phyloP scores from a whole-genome alignment of 116 monocot species.

The Cymodocea nodosa region DNA sequence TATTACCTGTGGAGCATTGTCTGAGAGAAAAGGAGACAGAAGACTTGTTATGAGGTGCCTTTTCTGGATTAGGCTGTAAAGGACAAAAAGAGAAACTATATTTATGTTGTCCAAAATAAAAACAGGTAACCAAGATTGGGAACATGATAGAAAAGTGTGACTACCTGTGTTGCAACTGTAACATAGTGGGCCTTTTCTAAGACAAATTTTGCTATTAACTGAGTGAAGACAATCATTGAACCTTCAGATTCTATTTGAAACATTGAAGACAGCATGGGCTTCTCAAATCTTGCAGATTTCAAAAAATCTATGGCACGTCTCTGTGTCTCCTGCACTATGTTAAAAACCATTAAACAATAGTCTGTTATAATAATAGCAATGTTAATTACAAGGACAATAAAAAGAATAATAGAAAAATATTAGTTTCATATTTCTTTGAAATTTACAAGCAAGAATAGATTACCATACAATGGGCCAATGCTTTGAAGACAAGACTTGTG shows the following conservation, averaged over 20 bases:
- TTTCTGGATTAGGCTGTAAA: not conserved
- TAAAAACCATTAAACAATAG: not conserved
- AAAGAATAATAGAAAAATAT: too few relatives aligned
- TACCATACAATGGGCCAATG: conserved; percentile 92
- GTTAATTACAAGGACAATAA: not conserved
- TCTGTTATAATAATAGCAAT: not conserved
- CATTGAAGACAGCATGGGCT: conserved; percentile 67
- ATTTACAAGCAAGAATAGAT: too few relatives aligned
- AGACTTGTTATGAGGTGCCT: not conserved
- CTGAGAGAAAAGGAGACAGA: not conserved
- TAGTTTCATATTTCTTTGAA: too few relatives aligned
- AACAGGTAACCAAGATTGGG: not conserved
- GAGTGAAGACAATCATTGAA: conserved; percentile 78
- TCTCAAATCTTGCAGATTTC: conserved; percentile 82
- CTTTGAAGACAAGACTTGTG: conserved; percentile 89
- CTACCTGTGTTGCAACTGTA: conserved; percentile 93
- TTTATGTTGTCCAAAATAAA: not conserved
- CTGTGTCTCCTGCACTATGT: conserved; percentile 71
- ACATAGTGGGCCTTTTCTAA: conserved; percentile 85
- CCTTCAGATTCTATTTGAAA: conserved; percentile 71
- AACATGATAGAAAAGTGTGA: not conserved
- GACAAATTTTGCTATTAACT: conserved; percentile 70
- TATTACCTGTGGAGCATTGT: too few relatives aligned
- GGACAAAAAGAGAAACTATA: too few relatives aligned
- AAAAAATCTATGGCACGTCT: conserved; percentile 95